These are phyloP conservation scores for Leccinum ochraceum DNA, from an alignment of 768 basidiomycete species.

Conservation along the genomic window DNA sequence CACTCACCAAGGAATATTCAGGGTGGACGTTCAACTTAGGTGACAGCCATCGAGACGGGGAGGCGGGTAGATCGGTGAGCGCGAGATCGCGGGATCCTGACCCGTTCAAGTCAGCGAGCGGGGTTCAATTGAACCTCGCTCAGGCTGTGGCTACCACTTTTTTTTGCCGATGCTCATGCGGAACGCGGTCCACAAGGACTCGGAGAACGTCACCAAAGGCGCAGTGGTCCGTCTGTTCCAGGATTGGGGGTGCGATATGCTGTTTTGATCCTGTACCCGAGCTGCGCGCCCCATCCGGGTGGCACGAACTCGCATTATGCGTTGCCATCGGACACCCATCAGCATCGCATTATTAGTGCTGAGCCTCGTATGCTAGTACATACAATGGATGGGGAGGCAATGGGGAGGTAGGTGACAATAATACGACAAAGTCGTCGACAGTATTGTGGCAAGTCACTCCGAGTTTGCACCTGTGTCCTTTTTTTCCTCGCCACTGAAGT, in stretches of 20 bases:
- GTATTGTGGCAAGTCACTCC: slow-evolving; percentile 16
- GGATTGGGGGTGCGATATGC: neutral
- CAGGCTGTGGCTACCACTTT: neutral
- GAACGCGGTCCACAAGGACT: neutral
- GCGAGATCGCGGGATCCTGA: too few relatives aligned
- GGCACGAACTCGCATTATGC: neutral
- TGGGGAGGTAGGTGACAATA: neutral
- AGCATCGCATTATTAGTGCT: neutral
- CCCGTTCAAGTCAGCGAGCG: slow-evolving; percentile 4
- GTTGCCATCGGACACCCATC: neutral
- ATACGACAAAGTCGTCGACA: neutral
- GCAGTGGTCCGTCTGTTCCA: neutral
- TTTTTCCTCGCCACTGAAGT: slow-evolving; percentile 1
- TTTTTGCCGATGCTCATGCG: neutral
- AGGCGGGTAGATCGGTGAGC: neutral
- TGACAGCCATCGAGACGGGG: neutral
- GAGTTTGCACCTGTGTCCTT: slow-evolving; percentile 1
- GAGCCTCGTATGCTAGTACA: neutral
- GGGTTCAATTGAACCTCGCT: too few relatives aligned
- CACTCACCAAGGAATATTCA: neutral
- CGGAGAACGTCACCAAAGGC: neutral
- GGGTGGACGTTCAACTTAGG: neutral
- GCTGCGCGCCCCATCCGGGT: neutral
- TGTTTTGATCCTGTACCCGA: neutral
- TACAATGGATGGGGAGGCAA: neutral